These are phyloP conservation scores for Sclerotiophoma versabilis DNA, from an alignment of 2,329 filamentous ascomycete genomes.

Conservation along the genomic window DNA sequence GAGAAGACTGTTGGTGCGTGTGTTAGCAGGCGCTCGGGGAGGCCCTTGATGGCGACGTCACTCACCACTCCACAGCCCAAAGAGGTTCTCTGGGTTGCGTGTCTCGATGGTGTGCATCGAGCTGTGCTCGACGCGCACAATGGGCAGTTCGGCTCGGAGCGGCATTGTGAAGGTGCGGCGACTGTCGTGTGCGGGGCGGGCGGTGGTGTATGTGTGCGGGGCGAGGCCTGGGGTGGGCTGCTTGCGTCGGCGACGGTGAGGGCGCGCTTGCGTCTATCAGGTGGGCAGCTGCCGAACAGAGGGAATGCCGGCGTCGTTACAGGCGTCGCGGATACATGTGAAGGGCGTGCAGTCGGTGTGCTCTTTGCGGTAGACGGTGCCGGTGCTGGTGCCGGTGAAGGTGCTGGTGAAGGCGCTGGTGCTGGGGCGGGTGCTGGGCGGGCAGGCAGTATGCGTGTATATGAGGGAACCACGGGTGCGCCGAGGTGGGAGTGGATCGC, in stretches of 20 bases:
- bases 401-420: background rate
- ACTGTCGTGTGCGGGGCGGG: conserved; percentile 1
- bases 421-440: background rate
- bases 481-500: conserved; percentile 30
- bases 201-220: background rate
- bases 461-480: conserved; percentile 9
- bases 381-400: background rate
- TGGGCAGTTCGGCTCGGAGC: conserved; percentile 80
- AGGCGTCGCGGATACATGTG: conserved; percentile 30
- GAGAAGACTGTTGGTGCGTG: conserved; percentile 74
- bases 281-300: conserved; percentile 25
- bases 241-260: conserved; percentile 24
- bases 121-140: conserved; percentile 89
- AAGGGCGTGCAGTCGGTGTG: background rate
- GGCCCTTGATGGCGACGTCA: conserved; percentile 30
- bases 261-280: conserved; percentile 32
- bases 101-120: conserved; percentile 96
- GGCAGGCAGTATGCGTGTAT: conserved; percentile 1
- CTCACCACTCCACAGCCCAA: conserved; percentile 97
- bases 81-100: conserved; percentile 87
- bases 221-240: conserved; percentile 8
- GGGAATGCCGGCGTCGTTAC: conserved; percentile 30
- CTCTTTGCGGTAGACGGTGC: background rate
- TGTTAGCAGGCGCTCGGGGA: conserved; percentile 30
- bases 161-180: conserved; percentile 68